A percentile compares a stretch with the other conserved stretches of the same genome.
These are phyloP conservation scores for Zizania palustris DNA, from an alignment of 202 grass and related monocot species.

Conservation along the genomic window DNA sequence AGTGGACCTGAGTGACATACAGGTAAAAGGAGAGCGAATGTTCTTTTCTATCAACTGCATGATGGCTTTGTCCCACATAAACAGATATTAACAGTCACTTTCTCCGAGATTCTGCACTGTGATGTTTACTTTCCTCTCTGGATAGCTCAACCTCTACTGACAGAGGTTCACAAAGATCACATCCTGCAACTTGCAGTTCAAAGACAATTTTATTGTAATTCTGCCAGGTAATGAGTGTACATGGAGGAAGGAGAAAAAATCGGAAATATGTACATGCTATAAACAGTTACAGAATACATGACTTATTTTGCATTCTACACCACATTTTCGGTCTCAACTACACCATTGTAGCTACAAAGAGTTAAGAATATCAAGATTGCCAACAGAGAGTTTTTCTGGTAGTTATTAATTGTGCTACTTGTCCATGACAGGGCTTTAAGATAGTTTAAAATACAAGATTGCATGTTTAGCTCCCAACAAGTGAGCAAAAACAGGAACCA, in stretches of 20 bases:
- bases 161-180: neutral
- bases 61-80: conserved; percentile 29
- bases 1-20: neutral
- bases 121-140: conserved; percentile 28
- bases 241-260: no score
- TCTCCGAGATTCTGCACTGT: conserved; percentile 2
- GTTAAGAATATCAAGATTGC: no score
- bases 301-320: no score
- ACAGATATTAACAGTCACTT: conserved; percentile 28
- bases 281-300: no score
- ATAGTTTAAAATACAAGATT: conserved; percentile 11
- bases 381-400: neutral
- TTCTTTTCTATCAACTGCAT: conserved; percentile 3
- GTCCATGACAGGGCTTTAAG: neutral
- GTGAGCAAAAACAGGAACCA: conserved; percentile 20
- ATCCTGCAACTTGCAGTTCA: no score
- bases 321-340: no score
- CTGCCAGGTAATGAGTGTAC: no score
- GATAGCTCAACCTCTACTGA: conserved; percentile 20
- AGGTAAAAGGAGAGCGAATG: conserved; percentile 39
- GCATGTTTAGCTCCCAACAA: neutral
- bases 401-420: neutral
- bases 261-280: no score
- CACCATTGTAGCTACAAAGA: no score
- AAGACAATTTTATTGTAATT: no score